Evolutionary conservation across 768 basidiomycete species (phyloP), one percentile per base, ranked within the genome.

Genomic region (Mycena olivaceomarginata): DNA sequence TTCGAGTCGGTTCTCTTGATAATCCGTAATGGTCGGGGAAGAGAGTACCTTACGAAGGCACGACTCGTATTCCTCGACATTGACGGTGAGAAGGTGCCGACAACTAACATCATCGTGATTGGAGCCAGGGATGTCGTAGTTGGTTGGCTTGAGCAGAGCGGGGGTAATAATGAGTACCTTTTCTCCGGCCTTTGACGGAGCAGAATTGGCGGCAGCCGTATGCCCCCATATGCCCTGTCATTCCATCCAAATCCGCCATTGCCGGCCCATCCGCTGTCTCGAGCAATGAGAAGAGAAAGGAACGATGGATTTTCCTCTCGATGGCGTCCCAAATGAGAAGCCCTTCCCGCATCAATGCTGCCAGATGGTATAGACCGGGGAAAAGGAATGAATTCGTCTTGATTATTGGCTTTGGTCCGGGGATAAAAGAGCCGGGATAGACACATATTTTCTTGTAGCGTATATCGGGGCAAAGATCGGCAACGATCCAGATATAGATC

Each of bases 191-290:
- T 48, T 77, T 81, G 18, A 87, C 67, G 3, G 69, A 40, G 69
- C 86, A 88, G 12, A 81, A 81, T n/a, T 85, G 67, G 0, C 84
- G 81, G 65, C 90, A 91, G 0, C 85, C 86, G 37, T 83, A 68
- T 22, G 67, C 67, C 12, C 67, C 67, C 67, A 56, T 68, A 39
- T 68, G 67, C n/a, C 67, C 67, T 12, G 53, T 56, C 39, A 48
- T 16, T 8, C 67, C 46, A 56, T 68, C 67, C 5, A 68, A 15
- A 18, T 51, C 53, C 7, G 67, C 67, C 67, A 68, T 68, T 20
- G 48, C 67, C 25, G 67, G 67, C 25, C 67, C 67, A 41, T 68
- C 67, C 18, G 67, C 67, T 5, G 67, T 68, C n/a, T 51, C 5
- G 13, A 68, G 48, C 18, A 68, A 22, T 10, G 53, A 56, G 37